Evolutionary conservation across 2,329 filamentous ascomycete species (phyloP).

Genomic region (Lojkania enalia): DNA sequence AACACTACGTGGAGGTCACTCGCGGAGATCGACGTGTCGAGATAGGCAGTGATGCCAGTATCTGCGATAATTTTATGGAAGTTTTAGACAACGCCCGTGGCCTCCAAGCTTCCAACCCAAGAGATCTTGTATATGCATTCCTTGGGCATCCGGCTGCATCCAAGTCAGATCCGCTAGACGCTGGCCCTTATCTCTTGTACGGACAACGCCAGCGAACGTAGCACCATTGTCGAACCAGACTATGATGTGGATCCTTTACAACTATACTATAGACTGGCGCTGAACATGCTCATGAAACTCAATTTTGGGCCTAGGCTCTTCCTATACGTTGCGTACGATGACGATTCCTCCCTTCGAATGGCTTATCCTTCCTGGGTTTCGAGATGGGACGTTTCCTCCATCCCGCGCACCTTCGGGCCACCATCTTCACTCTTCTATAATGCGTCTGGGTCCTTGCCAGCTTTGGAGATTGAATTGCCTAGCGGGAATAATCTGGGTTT

Average conservation of each 20-base stretch:
- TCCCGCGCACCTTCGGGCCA: background rate
- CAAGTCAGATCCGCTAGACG: slow-evolving; percentile 8
- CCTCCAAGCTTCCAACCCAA: slow-evolving; percentile 6
- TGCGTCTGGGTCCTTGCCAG: background rate
- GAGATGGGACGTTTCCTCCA: background rate
- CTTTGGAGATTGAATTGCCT: too few species aligned
- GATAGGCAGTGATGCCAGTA: background rate
- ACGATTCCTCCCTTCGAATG: background rate
- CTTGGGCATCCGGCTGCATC: slow-evolving; percentile 16
- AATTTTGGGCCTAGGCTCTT: background rate
- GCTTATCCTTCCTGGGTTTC: background rate
- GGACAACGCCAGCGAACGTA: slow-evolving; percentile 1
- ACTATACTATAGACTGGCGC: background rate
- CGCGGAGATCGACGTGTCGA: background rate
- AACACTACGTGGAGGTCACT: background rate
- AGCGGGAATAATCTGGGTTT: too few species aligned
- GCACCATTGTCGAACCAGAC: slow-evolving; percentile 5
- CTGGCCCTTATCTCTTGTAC: slow-evolving; percentile 9
- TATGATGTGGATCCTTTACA: background rate
- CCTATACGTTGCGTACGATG: background rate
- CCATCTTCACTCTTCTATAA: background rate
- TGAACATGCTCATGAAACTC: background rate
- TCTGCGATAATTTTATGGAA: too few species aligned
- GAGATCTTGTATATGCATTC: slow-evolving; percentile 12
- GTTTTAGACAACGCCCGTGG: slow-evolving; percentile 5